Evolutionary conservation across 495 filamentous ascomycete genomes (phyloP).

Genomic region (Astrothelium macrocarpum): DNA sequence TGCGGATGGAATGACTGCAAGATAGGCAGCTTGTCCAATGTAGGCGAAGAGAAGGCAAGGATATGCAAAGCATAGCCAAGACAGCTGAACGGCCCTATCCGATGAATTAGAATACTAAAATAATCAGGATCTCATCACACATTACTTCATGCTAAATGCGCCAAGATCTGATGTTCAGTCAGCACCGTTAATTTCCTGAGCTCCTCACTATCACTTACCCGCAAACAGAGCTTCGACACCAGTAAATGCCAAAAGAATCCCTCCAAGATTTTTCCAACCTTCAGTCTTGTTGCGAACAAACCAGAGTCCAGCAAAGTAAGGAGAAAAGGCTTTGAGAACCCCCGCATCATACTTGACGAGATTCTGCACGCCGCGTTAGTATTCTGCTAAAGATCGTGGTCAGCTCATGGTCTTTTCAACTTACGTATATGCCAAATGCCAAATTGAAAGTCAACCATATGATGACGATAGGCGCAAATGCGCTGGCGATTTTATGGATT

Average conservation of each 20-base stretch:
- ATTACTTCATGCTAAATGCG: constrained; percentile 44
- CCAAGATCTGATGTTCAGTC: constrained; percentile 45
- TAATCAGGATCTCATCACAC: constrained; percentile 13
- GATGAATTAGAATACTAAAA: constrained; percentile 14
- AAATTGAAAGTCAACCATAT: constrained; percentile 59
- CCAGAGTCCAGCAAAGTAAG: constrained; percentile 52
- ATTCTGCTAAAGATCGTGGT: background rate
- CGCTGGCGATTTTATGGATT: constrained; percentile 46
- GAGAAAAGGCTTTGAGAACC: constrained; percentile 61
- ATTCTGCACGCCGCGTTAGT: constrained; percentile 32
- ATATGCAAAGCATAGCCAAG: constrained; percentile 54
- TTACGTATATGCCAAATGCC: constrained; percentile 48
- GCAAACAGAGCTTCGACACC: constrained; percentile 69
- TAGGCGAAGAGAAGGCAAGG: constrained; percentile 64
- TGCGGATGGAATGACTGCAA: constrained; percentile 48
- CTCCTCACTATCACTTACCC: background rate
- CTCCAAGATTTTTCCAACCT: constrained; percentile 60
- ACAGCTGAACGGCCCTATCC: constrained; percentile 49
- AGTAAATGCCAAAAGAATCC: constrained; percentile 61
- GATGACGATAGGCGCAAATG: constrained; percentile 60
- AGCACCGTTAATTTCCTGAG: background rate
- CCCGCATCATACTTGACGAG: constrained; percentile 51
- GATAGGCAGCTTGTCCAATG: constrained; percentile 65
- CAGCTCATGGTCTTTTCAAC: background rate
- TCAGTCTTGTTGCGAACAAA: constrained; percentile 50